Evolutionary conservation across 352 stramenopile genomes (phyloP), one percentile per base, ranked within the genome.

Genomic region (Phytophthora capsici): DNA sequence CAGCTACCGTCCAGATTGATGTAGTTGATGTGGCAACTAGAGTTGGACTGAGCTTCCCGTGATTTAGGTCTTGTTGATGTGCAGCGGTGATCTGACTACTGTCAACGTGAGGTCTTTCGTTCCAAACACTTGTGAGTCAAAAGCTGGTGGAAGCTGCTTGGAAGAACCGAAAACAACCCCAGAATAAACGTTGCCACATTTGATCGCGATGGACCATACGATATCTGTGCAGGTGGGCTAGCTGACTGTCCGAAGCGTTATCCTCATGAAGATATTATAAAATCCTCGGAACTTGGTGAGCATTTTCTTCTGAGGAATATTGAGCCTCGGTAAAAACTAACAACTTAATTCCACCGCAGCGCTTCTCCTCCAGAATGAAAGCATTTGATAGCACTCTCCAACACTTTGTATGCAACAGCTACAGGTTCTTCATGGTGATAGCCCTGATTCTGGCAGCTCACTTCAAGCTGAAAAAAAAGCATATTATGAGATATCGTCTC

Each of bases 171-270:
- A 93, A 64, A 94, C 87, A 5, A 28, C 25, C 82, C 82, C 2
- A 95, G 57, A 16, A 90, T 76, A 6, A 84, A 96, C 55, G 55
- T 97, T 97, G 47, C 92, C 83, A 30, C 80, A 75, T 69, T 97
- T 97, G 71, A 49, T 97, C 90, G 17, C 90, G 89, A 61, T 96
- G 94, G 1, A 91, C 68, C 47, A 94, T 65, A 46, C 71, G 54
- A 4, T 77, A 57, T 0, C 46, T 40, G 37, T 95, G 86, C 19
- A 96, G 56, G 57, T 89, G 86, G 7, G 82, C 25, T 28, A 28
- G 6, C 25, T 28, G 25, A 28, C 6, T 28, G 25, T 28, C 25
- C 25, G 25, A 28, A 28, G 25, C 25, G 25, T 28, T 28, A 28
- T 28, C 25, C 25, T 28, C 25, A 28, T 28, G 25, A 28, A 28